Conservation (phyloP, 495 filamentous ascomycete species). For the Lepidopterella palustris region DNA sequence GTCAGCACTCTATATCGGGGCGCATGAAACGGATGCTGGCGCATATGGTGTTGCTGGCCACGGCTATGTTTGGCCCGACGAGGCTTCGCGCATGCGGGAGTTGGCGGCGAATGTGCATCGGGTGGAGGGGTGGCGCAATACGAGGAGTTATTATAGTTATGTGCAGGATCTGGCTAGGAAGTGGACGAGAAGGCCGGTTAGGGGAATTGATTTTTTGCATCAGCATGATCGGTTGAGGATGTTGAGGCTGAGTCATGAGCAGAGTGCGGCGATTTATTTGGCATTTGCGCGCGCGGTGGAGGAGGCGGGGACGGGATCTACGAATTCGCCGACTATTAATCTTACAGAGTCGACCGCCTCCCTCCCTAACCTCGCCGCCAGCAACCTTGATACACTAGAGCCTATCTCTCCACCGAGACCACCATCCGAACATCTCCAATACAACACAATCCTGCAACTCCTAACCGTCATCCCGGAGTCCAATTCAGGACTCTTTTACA, state of each 20-base stretch:
- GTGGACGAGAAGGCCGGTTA: constrained; percentile 66
- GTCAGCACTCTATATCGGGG: constrained; percentile 79
- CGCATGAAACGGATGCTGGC: constrained; percentile 53
- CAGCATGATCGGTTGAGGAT: constrained; percentile 84
- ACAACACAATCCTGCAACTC: constrained; percentile 86
- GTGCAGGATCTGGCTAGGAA: constrained; percentile 70
- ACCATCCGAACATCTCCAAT: constrained; percentile 36
- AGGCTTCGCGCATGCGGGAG: constrained; percentile 70
- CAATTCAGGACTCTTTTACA: constrained; percentile 84
- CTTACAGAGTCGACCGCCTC: constrained; percentile 17
- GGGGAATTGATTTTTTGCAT: constrained; percentile 77
- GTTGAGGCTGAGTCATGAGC: constrained; percentile 62
- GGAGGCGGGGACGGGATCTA: constrained; percentile 37
- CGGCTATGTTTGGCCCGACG: constrained; percentile 91
- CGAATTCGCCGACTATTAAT: background rate
- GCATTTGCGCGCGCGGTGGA: constrained; percentile 68
- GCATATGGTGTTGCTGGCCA: constrained; percentile 67
- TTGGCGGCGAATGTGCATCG: constrained; percentile 81
- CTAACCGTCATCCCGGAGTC: constrained; percentile 78
- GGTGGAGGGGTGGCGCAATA: constrained; percentile 94
- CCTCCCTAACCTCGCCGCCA: constrained; percentile 3
- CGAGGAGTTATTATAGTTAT: constrained; percentile 88
- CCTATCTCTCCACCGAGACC: background rate
- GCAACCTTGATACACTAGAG: background rate
- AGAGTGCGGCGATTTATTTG: constrained; percentile 72